Evolutionary conservation across 305 asterid genomes (phyloP), one percentile per base, ranked within the genome.

Genomic region (Monarda citriodora): DNA sequence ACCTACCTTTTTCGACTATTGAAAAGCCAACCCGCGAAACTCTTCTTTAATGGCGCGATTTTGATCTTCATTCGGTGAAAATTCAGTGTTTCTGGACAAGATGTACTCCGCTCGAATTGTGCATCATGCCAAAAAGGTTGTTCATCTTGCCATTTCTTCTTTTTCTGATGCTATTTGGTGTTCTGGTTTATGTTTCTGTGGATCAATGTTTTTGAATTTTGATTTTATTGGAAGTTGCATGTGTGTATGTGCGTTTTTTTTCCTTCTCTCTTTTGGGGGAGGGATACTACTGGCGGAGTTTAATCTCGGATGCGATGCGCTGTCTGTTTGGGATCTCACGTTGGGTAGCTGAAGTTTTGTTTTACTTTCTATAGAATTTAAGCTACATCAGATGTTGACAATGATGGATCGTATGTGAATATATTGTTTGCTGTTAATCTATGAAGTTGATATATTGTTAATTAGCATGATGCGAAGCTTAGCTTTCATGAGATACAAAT

Each of bases 71-170:
- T 64, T 46, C 32, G 38, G 61, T 21, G 53, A 62, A 56, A 61
- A 62, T 49, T 49, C 5, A 10, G 25, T 44, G 55, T 56, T 53
- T 46, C 48, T 53, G 63, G 78, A 40, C 82, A 86, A 76, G 90
- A 76, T 86, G 65, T 79, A 69, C 61, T 75, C 86, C 31, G 79
- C 80, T 62, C 94, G 86, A 62, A 47, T 91, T 60, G 51, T 83
- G 64, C 86, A 79, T 70, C 96, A 86, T 72, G 82, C 95, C 3
- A 78, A 67, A 58, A 86, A 86, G 95, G 98, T 91, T 8, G 12
- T 53, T 40, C 65, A 5, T 68, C 58, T 49, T 17, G 57, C 41
- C 20, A 23, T 46, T 54, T 31, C 53, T 53, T 56, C 53, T 50
- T 56, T 63, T 37, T 15, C 37, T 14, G 45, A 49, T 41, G 36